phyloP scores from a whole-genome alignment of 2,329 filamentous ascomycete species.

The Verticillium nonalfalfae region DNA sequence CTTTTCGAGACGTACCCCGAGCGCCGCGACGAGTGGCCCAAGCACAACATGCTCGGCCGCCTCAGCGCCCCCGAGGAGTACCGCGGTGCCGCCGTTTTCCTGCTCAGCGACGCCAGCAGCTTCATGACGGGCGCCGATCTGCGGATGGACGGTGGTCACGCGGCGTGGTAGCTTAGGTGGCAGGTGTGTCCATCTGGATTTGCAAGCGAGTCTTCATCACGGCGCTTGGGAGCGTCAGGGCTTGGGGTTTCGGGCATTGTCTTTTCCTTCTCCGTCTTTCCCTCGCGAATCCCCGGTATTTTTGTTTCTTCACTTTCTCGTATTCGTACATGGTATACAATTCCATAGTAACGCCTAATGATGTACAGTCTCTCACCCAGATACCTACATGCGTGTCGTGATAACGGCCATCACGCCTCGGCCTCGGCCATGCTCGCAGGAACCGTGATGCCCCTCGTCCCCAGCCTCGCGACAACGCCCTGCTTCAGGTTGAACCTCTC shows the following conservation, averaged over 20 bases:
- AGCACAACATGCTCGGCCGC: slow-evolving; percentile 7
- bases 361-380: background rate
- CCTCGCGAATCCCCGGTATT: too few relatives aligned
- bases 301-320: too few relatives aligned
- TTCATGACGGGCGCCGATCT: slow-evolving; percentile 49
- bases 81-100: slow-evolving; percentile 54
- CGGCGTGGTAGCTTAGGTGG: slow-evolving; percentile 40
- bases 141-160: slow-evolving; percentile 66
- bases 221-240: background rate
- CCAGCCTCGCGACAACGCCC: slow-evolving; percentile 39
- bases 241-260: background rate
- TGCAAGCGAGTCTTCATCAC: background rate
- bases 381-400: background rate
- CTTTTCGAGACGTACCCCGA: slow-evolving; percentile 74
- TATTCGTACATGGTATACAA: slow-evolving; percentile 6
- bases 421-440: background rate
- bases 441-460: slow-evolving; percentile 24
- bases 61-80: slow-evolving; percentile 9
- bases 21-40: slow-evolving; percentile 26
- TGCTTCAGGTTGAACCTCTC: slow-evolving; percentile 33
- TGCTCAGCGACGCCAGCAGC: slow-evolving; percentile 30
- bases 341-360: background rate
- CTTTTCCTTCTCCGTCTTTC: background rate
- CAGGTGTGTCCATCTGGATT: background rate
- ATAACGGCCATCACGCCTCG: background rate